Base-by-base conservation (phyloP, 345 rosid genomes). In the Eucalyptus virginea region DNA sequence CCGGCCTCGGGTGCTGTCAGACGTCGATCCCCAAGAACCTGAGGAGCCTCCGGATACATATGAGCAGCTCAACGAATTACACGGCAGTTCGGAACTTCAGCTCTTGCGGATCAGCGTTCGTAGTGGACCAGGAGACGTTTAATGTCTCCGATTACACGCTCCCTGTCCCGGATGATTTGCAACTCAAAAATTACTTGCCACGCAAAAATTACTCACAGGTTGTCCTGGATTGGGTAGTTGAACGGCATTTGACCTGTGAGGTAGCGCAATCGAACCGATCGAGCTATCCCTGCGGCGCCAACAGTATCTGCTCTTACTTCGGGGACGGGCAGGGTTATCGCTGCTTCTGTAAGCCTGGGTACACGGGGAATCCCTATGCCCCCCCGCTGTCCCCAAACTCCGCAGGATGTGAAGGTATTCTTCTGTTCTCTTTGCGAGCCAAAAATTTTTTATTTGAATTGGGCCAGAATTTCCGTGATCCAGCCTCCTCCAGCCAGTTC, bases 61-160 rank as follows among this genome's bases (percentile, higher is more conserved):
- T 58, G n/a, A 1, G 2, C 7, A 5, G 1, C 15, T 10, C 3
- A 11, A 11, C 4, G 1, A 60, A 60, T 0, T 58, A 58, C n/a
- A 1, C n/a, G n/a, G 11, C 7, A 24, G 4, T 58, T 58, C 0
- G 0, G 65, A 1, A 0, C 1, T 26, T 54, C 60, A 8, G 60
- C 60, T 8, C 60, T 54, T 54, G 60, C 3, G 60, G 60, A 54
- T 54, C 60, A 60, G 67, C 67, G 0, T 60, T 60, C 67, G 16
- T 60, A 0, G 67, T 60, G n/a, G 67, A 60, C 32, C n/a, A 26
- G 67, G 16, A 60, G n/a, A 0, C 67, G 67, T 60, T 60, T 60
- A 60, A 26, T 60, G 67, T 26, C 32, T 60, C 67, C 16, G 4
- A 11, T 11, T 60, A 60, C 14, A 60, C 11, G 67, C 67, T 60